Conservation (phyloP, 139 green algal species). For the Chlamydomonas incerta region DNA sequence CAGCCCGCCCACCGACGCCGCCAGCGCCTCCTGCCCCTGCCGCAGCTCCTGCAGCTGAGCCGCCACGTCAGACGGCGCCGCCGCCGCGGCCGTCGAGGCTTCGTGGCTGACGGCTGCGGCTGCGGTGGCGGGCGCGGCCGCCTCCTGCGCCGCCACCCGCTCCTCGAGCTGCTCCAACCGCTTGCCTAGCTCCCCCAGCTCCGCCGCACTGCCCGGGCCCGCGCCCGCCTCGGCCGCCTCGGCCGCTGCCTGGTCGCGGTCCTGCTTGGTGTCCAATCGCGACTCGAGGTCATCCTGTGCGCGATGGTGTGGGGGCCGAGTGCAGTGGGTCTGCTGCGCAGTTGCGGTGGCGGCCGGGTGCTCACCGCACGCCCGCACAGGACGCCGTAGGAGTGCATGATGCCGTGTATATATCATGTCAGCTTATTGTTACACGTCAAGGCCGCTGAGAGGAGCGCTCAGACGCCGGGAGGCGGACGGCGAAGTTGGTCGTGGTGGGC, state of each 20-base stretch:
- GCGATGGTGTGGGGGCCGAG: no score
- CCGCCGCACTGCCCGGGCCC: no score
- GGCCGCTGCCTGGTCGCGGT: neutral
- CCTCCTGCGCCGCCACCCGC: slow-evolving; percentile 12
- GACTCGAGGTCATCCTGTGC: slow-evolving; percentile 14
- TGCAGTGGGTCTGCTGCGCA: no score
- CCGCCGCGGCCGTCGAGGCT: neutral
- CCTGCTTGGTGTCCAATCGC: slow-evolving; percentile 14
- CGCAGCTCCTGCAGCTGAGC: slow-evolving; percentile 31
- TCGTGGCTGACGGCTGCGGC: neutral
- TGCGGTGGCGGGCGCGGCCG: neutral
- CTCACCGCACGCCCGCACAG: no score
- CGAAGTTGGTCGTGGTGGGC: no score
- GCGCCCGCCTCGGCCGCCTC: no score
- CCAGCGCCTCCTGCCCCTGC: slow-evolving; percentile 17
- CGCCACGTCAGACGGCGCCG: neutral
- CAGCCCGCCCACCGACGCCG: slow-evolving; percentile 7
- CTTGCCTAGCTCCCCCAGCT: neutral
- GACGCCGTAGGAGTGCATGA: no score
- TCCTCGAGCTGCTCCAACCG: neutral
- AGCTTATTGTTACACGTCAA: no score
- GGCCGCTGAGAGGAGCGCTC: no score
- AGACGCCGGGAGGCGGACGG: no score
- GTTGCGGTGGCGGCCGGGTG: no score
- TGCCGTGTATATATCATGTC: no score